These are phyloP conservation scores for Fomitiporia mediterranea DNA, from an alignment of 1,284 basidiomycete genomes.

Conservation along the genomic window DNA sequence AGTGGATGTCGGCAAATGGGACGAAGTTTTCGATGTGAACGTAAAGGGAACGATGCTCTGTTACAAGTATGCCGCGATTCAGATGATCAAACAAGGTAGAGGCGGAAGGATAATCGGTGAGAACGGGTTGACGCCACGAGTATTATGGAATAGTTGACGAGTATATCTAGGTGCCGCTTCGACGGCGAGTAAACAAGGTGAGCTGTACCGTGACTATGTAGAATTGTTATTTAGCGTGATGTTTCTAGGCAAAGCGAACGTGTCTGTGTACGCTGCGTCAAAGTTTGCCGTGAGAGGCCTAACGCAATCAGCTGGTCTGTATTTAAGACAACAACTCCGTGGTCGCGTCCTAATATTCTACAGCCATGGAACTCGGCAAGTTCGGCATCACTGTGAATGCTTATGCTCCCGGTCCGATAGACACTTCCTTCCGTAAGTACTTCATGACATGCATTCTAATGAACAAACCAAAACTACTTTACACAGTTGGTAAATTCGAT, in stretches of 20 bases:
- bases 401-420: conserved; percentile 27
- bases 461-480: not conserved
- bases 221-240: not conserved
- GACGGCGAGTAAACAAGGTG: conserved; percentile 11
- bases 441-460: not conserved
- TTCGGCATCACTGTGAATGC: conserved; percentile 29
- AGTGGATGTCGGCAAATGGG: conserved; percentile 20
- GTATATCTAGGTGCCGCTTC: conserved; percentile 14
- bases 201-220: not conserved
- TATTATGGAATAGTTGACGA: not conserved
- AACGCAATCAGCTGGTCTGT: conserved; percentile 11
- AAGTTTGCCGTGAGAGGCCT: conserved; percentile 14
- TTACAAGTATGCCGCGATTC: conserved; percentile 23
- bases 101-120: conserved; percentile 21
- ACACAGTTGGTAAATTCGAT: conserved; percentile 15
- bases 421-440: conserved; percentile 25
- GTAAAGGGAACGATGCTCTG: conserved; percentile 22
- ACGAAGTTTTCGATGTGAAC: conserved; percentile 19
- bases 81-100: conserved; percentile 23
- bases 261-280: conserved; percentile 13
- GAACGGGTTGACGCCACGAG: not conserved
- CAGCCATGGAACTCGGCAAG: conserved; percentile 20
- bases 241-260: conserved; percentile 11
- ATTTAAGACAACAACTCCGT: not conserved
- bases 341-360: not conserved